Evolutionary conservation across 352 stramenopile species (phyloP), one percentile per base, ranked within the genome.

Genomic region (Phytopythium delawarense): DNA sequence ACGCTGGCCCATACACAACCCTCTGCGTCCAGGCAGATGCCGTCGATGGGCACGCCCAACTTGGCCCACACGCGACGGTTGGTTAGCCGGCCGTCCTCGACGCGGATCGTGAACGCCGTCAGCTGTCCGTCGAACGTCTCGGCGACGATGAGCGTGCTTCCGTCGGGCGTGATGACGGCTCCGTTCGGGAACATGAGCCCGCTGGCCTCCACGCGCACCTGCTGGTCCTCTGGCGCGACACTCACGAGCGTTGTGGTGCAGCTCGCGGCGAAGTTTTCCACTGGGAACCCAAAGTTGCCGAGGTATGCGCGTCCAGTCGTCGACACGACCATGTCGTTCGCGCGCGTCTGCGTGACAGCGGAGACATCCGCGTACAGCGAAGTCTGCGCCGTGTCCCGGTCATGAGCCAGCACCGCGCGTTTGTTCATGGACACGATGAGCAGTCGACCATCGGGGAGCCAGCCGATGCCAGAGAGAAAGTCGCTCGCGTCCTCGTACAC

Each of bases 121-220:
- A 91, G 64, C 7, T 67, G 23, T 0, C 66, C 72, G 20, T 68
- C 58, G 61, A 89, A 89, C 20, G 82, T 89, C 67, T 91, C 82
- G 28, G 71, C 80, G 7, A 82, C 67, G 65, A 91, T 89, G 34
- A 91, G 61, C 48, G 80, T 91, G 70, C 82, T 89, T 39, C 78
- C 80, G 49, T 91, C 82, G 0, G 82, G 78, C 0, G 82, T 89
- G 63, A 89, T 86, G 15, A 91, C 80, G 25, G 67, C 67, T 13
- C 82, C 82, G 55, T 91, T 91, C n/a, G 82, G 82, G 48, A 89
- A 91, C 55, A 91, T 69, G 54, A 91, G 64, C 6, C 72, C 69
- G 9, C 70, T 85, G 0, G 82, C 67, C 25, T 87, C 78, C 25
- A 91, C 80, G 0, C 75, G 72, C 23, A 87, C 65, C 16, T 52